Base-by-base conservation (phyloP, 176 grass and related monocot genomes). In the Zoysia pacifica region DNA sequence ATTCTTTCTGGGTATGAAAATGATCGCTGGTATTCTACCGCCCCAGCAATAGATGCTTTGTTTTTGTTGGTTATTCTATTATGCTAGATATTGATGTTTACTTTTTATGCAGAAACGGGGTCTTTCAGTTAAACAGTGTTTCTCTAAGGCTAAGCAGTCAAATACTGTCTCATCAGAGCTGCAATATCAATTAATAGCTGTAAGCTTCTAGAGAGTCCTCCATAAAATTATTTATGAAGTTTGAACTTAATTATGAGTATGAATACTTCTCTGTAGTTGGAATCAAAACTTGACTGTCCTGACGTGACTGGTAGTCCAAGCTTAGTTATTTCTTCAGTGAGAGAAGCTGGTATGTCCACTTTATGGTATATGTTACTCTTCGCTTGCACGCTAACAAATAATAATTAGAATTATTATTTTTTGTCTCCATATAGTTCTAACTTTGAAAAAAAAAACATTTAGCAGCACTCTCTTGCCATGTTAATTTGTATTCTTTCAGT, bases 221-320 rank as follows among this genome's bases (percentile, higher is more conserved):
- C 18, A 89, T 35, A 15, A 85, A 81, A 81, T 76, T 9, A 13
- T 45, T 70, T 43, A 66, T 60, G 56, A 36, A 65, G 50, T 28
- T 38, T 70, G 44, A 39, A 70, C 15, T 76, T 67, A 66, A 45
- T 71, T 82, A 19, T 63, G 62, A 69, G 6, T 70, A 74, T 49
- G 69, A 73, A 55, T 72, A 16, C 72, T 81, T 87, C 59, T 71
- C 62, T 81, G 67, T 65, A 91, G 89, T 67, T 77, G 65, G 85
- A 83, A 85, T 46, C 60, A 35, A 55, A 36, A 39, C 18, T 42
- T 69, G 54, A 65, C 79, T 82, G 37, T 85, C 61, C 40, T 73
- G 15, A 85, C 45, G 28, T 67, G 5, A 70, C 84, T 76, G 56
- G 3, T n/a, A 62, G 42, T 84, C 61, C 40, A 84, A 55, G 70